Evolutionary conservation across 2,329 filamentous ascomycete genomes (phyloP).

Genomic region (Colletotrichum gloeosporioides): DNA sequence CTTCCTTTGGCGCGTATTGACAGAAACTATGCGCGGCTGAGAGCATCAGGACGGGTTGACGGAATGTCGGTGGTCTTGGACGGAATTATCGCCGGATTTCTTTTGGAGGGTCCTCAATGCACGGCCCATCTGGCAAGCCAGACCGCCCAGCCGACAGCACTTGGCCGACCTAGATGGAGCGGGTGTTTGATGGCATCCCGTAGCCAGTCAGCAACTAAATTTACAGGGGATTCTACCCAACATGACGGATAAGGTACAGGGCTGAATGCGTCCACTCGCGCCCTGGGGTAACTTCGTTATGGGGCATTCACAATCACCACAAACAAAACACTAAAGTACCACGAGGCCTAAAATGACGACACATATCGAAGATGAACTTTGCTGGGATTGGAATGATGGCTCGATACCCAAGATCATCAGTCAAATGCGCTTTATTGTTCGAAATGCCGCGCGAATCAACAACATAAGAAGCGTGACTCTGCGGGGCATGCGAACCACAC

Average conservation of each 20-base stretch:
- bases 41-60: fast-evolving
- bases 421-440: not conserved
- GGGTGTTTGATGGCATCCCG: not conserved
- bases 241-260: not conserved
- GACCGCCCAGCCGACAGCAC: not conserved
- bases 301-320: not conserved
- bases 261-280: not conserved
- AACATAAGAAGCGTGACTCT: not conserved
- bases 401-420: not conserved
- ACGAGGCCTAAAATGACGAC: not conserved
- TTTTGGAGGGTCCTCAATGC: not conserved
- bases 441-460: not conserved
- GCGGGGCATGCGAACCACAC: not conserved
- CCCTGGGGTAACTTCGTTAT: not conserved
- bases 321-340: not conserved
- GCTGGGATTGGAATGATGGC: not conserved
- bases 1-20: not conserved
- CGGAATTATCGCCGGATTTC: not conserved
- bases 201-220: not conserved
- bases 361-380: not conserved
- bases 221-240: not conserved
- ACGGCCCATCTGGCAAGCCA: not conserved
- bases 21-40: not conserved
- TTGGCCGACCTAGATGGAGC: not conserved
- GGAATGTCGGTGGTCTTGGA: not conserved